Evolutionary conservation across 148 eudicot genomes (phyloP).

Genomic region (Rhododendron mucronatum): DNA sequence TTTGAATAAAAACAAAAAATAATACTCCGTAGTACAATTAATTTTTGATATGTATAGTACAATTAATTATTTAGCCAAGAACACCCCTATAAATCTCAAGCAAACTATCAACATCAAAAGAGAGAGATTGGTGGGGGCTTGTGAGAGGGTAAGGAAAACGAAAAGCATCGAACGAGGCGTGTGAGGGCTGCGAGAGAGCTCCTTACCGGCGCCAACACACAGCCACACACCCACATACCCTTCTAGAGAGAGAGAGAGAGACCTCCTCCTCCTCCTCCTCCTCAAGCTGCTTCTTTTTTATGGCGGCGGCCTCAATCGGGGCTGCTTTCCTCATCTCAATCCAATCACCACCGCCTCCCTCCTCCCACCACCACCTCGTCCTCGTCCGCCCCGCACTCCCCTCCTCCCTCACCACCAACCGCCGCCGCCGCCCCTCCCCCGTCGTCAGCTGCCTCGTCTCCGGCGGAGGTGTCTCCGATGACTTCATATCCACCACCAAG

Average conservation of each 20-base stretch:
- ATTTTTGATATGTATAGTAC: too few species aligned
- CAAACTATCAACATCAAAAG: too few species aligned
- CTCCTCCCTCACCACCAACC: neutral
- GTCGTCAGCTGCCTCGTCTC: conserved; percentile 38
- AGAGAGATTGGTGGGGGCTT: too few species aligned
- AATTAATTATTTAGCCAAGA: too few species aligned
- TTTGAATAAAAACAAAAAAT: neutral
- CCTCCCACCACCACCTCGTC: conserved; percentile 22
- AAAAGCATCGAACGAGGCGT: neutral
- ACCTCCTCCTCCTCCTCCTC: neutral
- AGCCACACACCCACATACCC: neutral
- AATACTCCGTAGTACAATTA: neutral
- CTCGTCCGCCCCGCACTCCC: conserved; percentile 17
- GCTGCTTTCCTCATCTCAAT: conserved; percentile 19
- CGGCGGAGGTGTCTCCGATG: conserved; percentile 73
- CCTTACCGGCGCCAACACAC: conserved; percentile 9
- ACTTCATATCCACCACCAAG: conserved; percentile 45
- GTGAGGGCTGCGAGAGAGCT: neutral
- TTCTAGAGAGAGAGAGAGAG: neutral
- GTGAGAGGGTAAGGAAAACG: neutral
- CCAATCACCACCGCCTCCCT: conserved; percentile 21
- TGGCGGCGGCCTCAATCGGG: conserved; percentile 52
- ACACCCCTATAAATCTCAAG: too few species aligned
- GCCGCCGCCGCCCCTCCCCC: conserved; percentile 12
- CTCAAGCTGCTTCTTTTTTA: neutral